Base-by-base conservation (phyloP, 2,329 filamentous ascomycete species). In the Massarina eburnea region DNA sequence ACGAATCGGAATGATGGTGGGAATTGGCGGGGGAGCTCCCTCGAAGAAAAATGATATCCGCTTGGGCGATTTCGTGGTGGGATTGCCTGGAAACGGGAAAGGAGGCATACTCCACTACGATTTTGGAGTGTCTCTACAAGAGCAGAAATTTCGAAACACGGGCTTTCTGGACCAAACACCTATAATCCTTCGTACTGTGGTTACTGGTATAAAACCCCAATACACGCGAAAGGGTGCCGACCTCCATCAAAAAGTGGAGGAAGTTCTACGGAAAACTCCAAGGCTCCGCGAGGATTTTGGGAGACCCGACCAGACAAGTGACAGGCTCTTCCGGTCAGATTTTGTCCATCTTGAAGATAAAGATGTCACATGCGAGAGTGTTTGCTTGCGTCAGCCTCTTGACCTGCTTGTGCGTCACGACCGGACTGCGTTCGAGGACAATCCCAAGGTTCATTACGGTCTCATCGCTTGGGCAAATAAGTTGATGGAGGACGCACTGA, bases 11-110 rank as follows among this genome's bases (percentile, higher is more conserved):
- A 33, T 43, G 21, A 43, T 43, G 41, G 41, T 43, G 4, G 41
- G 41, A 9, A 70, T 76, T 38, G 72, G 68, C 1, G 66, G 66
- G 35, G 49, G 49, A 32, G 49, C 46, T 15, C 46, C 49, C 7
- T 40, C 42, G 32, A n/a, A 35, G 20, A 40, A 39, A 33, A 30
- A 29, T 15, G 49, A 52, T 35, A 46, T 52, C 32, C 39, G 49
- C 26, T 46, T 52, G n/a, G 49, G 49, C 1, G 49, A 52, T 33
- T 42, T 52, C 26, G 46, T 52, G 4, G 43, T 52, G 15, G 49
- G 49, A 39, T 27, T 43, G 30, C 45, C 45, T 8, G 2, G 39
- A n/a, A 6, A 30, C 9, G n/a, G n/a, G 3, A 40, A 43, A 18
- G 47, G 50, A 17, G 49, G 49, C 17, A 47, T 55, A 17, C 36